These are phyloP conservation scores for Pyracantha coccinea DNA, from an alignment of 331 rosid genomes.

Conservation along the genomic window DNA sequence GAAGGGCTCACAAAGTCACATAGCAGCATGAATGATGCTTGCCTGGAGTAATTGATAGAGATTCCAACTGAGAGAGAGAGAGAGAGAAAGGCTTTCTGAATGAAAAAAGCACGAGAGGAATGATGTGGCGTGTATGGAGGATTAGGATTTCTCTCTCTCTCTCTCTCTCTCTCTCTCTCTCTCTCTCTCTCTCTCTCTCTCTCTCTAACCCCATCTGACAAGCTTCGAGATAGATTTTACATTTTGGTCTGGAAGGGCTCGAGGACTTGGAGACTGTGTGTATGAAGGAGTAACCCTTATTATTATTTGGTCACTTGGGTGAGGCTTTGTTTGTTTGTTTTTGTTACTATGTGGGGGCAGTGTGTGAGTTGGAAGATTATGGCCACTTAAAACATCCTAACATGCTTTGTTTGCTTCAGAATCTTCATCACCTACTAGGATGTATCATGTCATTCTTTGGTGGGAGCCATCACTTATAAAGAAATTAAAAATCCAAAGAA, in stretches of 20 bases:
- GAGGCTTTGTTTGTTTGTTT: constrained; percentile 31
- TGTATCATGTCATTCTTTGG: constrained; percentile 23
- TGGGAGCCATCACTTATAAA: not conserved
- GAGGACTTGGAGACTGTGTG: constrained; percentile 25
- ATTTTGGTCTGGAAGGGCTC: constrained; percentile 55
- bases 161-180: not conserved
- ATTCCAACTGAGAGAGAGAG: constrained; percentile 17
- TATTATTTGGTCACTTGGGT: constrained; percentile 44
- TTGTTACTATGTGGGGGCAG: constrained; percentile 46
- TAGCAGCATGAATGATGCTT: constrained; percentile 56
- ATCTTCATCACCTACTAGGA: constrained; percentile 27
- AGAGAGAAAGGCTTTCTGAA: not conserved
- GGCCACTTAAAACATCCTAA: constrained; percentile 36
- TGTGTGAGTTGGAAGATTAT: constrained; percentile 27
- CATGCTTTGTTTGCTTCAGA: constrained; percentile 45
- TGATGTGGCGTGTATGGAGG: constrained; percentile 45
- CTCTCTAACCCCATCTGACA: constrained; percentile 21
- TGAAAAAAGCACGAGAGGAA: constrained; percentile 34
- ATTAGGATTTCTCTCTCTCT: no score
- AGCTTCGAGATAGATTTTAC: constrained; percentile 60
- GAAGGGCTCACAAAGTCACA: constrained; percentile 26
- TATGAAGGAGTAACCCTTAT: not conserved
- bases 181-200: constrained; percentile 8
- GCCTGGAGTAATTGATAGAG: constrained; percentile 54
- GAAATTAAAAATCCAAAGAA: not conserved